These are phyloP conservation scores for Iris macrosiphon DNA, from an alignment of 106 monocot species.

Conservation along the genomic window DNA sequence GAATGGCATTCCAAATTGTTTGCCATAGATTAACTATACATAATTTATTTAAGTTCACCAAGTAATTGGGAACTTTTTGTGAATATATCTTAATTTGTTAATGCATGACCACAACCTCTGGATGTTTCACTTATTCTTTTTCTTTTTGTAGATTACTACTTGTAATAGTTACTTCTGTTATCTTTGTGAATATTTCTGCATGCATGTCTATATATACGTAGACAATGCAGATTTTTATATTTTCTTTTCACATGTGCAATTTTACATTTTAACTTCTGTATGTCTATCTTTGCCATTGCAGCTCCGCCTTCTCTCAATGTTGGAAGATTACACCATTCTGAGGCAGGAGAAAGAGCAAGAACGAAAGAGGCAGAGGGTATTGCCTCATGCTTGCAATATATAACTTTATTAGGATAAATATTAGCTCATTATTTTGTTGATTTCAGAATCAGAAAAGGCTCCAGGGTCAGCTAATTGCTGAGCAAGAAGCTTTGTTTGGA, in stretches of 20 bases:
- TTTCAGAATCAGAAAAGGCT: slow-evolving; percentile 64
- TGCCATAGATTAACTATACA: no score
- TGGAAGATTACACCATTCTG: slow-evolving; percentile 57
- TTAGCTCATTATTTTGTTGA: background rate
- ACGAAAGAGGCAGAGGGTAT: slow-evolving; percentile 51
- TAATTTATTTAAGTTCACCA: no score
- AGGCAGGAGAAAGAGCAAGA: slow-evolving; percentile 62
- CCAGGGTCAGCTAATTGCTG: slow-evolving; percentile 65
- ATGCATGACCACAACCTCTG: no score
- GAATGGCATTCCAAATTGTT: background rate
- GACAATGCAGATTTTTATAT: no score
- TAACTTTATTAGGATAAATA: background rate
- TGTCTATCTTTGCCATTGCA: slow-evolving; percentile 7
- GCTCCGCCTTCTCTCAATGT: slow-evolving; percentile 57
- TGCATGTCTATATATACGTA: no score
- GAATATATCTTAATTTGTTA: no score
- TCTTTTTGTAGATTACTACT: no score
- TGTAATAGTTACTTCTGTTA: no score
- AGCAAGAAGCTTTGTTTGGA: slow-evolving; percentile 66
- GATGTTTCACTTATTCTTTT: no score
- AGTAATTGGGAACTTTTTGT: no score
- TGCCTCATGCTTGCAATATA: background rate
- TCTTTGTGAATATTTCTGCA: no score
- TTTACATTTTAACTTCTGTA: background rate
- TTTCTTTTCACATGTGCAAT: no score